phyloP scores from a whole-genome alignment of 2,329 filamentous ascomycete genomes.

The Talaromyces sp. region DNA sequence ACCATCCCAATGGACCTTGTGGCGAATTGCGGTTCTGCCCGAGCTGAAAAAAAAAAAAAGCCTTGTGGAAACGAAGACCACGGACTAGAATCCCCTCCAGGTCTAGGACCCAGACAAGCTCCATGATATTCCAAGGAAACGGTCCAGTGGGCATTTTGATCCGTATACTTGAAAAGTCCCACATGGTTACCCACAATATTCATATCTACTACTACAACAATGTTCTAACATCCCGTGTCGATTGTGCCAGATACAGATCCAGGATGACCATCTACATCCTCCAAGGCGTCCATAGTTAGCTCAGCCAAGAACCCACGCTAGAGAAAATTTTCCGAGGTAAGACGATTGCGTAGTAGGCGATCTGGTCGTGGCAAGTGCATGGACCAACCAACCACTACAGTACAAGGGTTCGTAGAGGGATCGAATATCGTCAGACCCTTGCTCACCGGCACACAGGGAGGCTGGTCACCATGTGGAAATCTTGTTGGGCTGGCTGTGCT shows the following conservation, averaged over 20 bases:
- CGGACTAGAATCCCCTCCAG: conserved; percentile 4
- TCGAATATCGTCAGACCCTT: conserved; percentile 17
- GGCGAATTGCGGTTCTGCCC: conserved; percentile 22
- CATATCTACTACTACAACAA: not conserved
- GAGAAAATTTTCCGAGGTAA: conserved; percentile 32
- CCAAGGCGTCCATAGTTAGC: conserved; percentile 11
- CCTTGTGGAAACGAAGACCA: conserved; percentile 1
- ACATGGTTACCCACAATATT: conserved; percentile 3
- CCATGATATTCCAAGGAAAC: not conserved
- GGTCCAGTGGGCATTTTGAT: not conserved
- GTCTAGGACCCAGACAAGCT: conserved; percentile 14
- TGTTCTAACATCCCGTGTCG: not conserved
- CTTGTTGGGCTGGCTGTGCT: conserved; percentile 17
- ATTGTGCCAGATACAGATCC: conserved; percentile 5
- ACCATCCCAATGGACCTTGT: conserved; percentile 6
- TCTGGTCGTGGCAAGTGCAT: conserved; percentile 17
- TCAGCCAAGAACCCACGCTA: conserved; percentile 27
- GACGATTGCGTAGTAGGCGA: conserved; percentile 19
- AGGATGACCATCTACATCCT: conserved; percentile 9
- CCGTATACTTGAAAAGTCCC: conserved; percentile 1
- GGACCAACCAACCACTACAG: conserved; percentile 8
- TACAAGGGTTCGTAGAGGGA: not conserved
- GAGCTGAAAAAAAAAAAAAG: conserved; percentile 16
- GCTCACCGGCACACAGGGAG: conserved; percentile 3
- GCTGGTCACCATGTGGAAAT: conserved; percentile 5